Evolutionary conservation across 2,329 filamentous ascomycete genomes (phyloP).

Genomic region (Monosporascus sp.): DNA sequence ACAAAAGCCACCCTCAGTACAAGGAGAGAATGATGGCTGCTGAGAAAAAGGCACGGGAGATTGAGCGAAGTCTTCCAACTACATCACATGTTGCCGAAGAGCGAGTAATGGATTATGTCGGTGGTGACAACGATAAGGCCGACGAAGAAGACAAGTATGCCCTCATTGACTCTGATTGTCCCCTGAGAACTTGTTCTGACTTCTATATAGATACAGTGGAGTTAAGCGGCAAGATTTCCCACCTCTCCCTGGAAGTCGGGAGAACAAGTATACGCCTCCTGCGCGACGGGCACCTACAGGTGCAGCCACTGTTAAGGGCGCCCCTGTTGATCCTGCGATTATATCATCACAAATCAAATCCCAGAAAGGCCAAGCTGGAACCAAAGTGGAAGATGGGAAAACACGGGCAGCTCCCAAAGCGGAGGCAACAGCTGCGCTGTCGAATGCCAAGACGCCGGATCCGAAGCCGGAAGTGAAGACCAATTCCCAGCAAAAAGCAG

Average conservation of each 20-base stretch:
- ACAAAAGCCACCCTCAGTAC: conserved; percentile 79
- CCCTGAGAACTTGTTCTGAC: not conserved
- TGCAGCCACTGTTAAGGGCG: conserved; percentile 68
- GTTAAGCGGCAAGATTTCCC: conserved; percentile 74
- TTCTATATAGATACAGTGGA: conserved; percentile 69
- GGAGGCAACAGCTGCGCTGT: conserved; percentile 14
- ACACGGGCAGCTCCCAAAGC: conserved; percentile 16
- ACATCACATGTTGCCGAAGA: conserved; percentile 90
- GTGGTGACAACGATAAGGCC: conserved; percentile 58
- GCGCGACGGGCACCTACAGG: conserved; percentile 75
- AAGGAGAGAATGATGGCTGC: conserved; percentile 72
- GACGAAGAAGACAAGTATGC: conserved; percentile 91
- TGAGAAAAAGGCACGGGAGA: conserved; percentile 81
- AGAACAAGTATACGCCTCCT: conserved; percentile 83
- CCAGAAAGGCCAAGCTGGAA: conserved; percentile 34
- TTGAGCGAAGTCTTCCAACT: conserved; percentile 67
- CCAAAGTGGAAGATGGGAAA: conserved; percentile 34
- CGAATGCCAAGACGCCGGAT: conserved; percentile 27
- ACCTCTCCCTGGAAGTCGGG: conserved; percentile 49
- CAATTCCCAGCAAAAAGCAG: conserved; percentile 18
- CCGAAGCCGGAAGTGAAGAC: conserved; percentile 29
- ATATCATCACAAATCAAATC: conserved; percentile 75
- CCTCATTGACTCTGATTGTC: conserved; percentile 1
- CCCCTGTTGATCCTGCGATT: conserved; percentile 80
- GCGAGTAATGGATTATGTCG: conserved; percentile 65